phyloP scores from a whole-genome alignment of 805 yeast genomes.

The Sungouiozyma intestinalis region DNA sequence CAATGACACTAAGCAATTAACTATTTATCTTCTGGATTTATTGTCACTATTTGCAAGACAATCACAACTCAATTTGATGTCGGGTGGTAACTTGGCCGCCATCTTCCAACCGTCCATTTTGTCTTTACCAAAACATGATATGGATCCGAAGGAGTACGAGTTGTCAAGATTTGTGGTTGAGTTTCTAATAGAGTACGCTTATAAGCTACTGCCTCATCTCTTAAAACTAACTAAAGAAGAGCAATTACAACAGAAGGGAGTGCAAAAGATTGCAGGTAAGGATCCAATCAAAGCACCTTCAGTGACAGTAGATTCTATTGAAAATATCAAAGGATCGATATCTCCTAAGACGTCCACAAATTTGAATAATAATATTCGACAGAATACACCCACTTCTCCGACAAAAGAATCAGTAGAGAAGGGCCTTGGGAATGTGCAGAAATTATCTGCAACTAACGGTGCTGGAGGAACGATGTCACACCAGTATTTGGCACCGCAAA shows the following conservation, averaged over 20 bases:
- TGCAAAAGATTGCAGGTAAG: neutral
- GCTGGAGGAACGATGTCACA: neutral
- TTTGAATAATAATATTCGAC: neutral
- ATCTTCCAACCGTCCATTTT: constrained; percentile 94
- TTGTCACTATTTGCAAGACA: constrained; percentile 76
- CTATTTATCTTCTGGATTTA: constrained; percentile 79
- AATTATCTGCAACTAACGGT: neutral
- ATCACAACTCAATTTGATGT: constrained; percentile 74
- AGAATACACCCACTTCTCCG: neutral
- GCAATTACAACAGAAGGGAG: constrained; percentile 5
- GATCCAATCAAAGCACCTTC: neutral
- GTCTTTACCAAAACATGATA: constrained; percentile 86
- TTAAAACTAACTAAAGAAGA: constrained; percentile 26
- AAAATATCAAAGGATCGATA: constrained; percentile 2
- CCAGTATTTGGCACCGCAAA: constrained; percentile 1
- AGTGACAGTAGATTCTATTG: constrained; percentile 2
- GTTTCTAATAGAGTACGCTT: constrained; percentile 78
- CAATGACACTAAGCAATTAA: constrained; percentile 63
- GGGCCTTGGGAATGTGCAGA: neutral
- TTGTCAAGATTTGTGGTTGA: constrained; percentile 78
- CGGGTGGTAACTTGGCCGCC: constrained; percentile 87
- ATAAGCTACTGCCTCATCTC: constrained; percentile 56
- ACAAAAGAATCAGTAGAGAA: neutral
- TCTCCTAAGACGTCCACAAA: neutral
- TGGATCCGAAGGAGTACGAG: constrained; percentile 87